A percentile compares a stretch with the other conserved stretches of the same genome.
phyloP scores from a whole-genome alignment of 495 filamentous ascomycete genomes.

The Xylaria telfairii region DNA sequence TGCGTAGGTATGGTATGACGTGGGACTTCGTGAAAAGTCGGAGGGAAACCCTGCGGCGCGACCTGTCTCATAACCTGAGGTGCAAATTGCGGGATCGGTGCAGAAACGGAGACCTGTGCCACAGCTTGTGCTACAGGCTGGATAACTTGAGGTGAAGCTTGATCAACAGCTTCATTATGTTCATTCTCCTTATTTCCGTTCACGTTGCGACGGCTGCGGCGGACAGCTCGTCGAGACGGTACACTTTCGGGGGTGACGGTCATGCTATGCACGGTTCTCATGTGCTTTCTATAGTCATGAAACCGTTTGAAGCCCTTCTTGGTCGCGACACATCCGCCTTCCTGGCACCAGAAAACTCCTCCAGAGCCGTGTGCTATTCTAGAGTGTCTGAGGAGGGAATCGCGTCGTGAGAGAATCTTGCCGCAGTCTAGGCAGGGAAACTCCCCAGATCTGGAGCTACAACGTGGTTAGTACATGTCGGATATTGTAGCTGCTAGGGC shows the following conservation, averaged over 20 bases:
- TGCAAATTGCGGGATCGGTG: neutral
- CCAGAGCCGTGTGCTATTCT: neutral
- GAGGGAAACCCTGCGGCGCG: no score
- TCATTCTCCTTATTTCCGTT: neutral
- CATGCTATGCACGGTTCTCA: neutral
- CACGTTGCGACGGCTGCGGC: neutral
- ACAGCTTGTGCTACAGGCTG: neutral
- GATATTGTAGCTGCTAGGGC: neutral
- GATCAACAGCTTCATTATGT: neutral
- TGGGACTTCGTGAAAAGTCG: neutral
- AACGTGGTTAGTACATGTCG: neutral
- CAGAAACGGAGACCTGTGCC: neutral
- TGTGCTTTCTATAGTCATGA: slow-evolving; percentile 3
- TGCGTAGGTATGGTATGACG: neutral
- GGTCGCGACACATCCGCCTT: neutral
- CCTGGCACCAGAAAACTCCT: neutral
- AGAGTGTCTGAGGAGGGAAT: neutral
- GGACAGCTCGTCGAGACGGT: neutral
- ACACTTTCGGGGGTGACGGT: neutral
- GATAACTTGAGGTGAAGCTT: neutral
- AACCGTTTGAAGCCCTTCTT: neutral
- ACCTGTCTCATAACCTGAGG: neutral
- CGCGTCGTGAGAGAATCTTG: neutral
- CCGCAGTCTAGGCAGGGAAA: neutral
- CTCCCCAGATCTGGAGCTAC: neutral